A percentile compares a stretch with the other conserved stretches of the same genome.
phyloP scores from a whole-genome alignment of 2,329 filamentous ascomycete species.

The Ophiostoma montium region DNA sequence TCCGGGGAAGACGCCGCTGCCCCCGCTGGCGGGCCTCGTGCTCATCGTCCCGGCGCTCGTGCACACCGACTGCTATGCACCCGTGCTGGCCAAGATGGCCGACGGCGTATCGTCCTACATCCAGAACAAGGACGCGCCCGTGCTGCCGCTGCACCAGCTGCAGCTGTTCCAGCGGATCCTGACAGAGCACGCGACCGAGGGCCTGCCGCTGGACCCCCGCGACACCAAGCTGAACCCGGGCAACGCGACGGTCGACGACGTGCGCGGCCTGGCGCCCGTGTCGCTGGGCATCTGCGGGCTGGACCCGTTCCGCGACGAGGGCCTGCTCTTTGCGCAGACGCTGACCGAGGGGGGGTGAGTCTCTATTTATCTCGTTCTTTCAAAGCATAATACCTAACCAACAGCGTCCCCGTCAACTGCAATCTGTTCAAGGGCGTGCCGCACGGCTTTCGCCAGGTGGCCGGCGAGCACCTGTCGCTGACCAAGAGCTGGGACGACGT shows the following conservation, averaged over 20 bases:
- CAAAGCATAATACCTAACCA: conserved; percentile 4
- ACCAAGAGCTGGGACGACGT: conserved; percentile 32
- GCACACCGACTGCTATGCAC: conserved; percentile 16
- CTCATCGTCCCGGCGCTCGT: conserved; percentile 18
- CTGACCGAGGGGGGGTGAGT: conserved; percentile 6
- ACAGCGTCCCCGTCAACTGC: conserved; percentile 20
- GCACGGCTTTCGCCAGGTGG: conserved; percentile 11
- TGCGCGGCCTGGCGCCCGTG: conserved; percentile 19
- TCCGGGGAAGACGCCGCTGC: conserved; percentile 21
- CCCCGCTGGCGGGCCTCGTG: conserved; percentile 26
- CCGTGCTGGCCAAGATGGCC: conserved; percentile 24
- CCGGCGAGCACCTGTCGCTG: conserved; percentile 21
- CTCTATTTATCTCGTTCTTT: background rate
- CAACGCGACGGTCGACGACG: conserved; percentile 18
- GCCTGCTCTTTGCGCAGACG: conserved; percentile 10
- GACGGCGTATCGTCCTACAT: conserved; percentile 23
- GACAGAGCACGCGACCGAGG: background rate
- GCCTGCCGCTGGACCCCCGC: conserved; percentile 13
- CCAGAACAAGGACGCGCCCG: conserved; percentile 25
- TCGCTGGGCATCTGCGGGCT: conserved; percentile 8
- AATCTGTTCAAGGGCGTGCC: conserved; percentile 11
- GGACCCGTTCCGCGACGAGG: conserved; percentile 12
- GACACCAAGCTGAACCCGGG: conserved; percentile 28
- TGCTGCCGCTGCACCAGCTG: conserved; percentile 28
- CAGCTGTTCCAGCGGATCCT: conserved; percentile 20